A percentile compares a stretch with the other conserved stretches of the same genome.
phyloP scores from a whole-genome alignment of 1,139 yeast genomes.

The Zygosaccharomyces sapae region DNA sequence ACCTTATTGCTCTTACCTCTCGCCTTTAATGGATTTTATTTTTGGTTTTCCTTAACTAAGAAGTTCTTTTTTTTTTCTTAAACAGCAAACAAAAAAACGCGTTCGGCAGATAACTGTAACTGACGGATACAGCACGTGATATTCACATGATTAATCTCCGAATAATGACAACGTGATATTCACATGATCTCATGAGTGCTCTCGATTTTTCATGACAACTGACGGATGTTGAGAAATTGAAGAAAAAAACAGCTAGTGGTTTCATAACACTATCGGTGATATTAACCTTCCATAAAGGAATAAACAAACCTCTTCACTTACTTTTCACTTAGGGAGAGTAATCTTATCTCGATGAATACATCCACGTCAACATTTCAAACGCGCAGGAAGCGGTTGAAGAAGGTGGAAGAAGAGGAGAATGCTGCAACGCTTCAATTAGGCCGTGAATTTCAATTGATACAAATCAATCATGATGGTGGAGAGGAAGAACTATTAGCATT shows the following conservation, averaged over 20 bases:
- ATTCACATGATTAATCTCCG: not conserved
- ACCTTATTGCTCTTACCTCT: constrained; percentile 6
- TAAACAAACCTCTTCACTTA: too few species aligned
- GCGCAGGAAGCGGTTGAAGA: constrained; percentile 66
- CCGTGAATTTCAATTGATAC: constrained; percentile 82
- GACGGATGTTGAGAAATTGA: too few species aligned
- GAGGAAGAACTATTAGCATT: constrained; percentile 75
- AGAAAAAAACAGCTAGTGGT: too few species aligned
- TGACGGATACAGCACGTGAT: not conserved
- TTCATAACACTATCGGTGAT: too few species aligned
- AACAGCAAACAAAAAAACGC: not conserved
- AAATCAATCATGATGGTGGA: constrained; percentile 75
- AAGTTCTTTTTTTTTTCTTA: not conserved
- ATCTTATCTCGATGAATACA: constrained; percentile 56
- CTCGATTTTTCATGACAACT: not conserved
- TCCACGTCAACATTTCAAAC: constrained; percentile 87
- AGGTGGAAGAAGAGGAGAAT: constrained; percentile 79
- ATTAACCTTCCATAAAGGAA: too few species aligned
- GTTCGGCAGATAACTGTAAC: not conserved
- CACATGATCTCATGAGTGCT: not conserved
- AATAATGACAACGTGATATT: not conserved
- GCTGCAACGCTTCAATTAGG: constrained; percentile 84
- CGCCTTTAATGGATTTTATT: not conserved
- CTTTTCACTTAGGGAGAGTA: not conserved
- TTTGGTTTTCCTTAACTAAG: not conserved